A percentile compares a stretch with the other conserved stretches of the same genome.
phyloP scores from a whole-genome alignment of 2,329 filamentous ascomycete genomes.

The Zymoseptoria tritici region DNA sequence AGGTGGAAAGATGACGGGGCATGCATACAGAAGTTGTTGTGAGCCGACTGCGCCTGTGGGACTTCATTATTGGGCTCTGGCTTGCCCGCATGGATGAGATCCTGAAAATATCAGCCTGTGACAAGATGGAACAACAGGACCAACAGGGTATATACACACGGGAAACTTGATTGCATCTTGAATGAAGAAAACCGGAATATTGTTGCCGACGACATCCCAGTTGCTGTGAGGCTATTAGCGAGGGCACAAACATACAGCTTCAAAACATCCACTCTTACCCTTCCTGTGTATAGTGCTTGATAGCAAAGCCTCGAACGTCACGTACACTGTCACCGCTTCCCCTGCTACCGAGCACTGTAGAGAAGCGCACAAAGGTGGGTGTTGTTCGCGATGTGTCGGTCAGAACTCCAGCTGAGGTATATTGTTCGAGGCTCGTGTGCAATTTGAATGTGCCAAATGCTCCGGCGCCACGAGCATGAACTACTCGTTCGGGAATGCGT shows the following conservation, averaged over 20 bases:
- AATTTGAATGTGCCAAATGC: conserved; percentile 63
- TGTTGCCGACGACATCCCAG: conserved; percentile 60
- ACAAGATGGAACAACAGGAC: too few species aligned
- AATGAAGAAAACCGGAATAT: conserved; percentile 70
- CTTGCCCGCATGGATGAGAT: conserved; percentile 57
- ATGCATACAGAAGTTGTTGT: conserved; percentile 47
- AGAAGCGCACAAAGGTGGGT: conserved; percentile 65
- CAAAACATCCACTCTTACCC: too few species aligned
- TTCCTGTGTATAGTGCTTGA: conserved; percentile 71
- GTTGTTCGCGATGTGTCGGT: conserved; percentile 63
- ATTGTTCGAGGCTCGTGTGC: conserved; percentile 54
- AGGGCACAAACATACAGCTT: too few species aligned
- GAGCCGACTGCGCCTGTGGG: conserved; percentile 58
- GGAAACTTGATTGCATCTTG: conserved; percentile 53
- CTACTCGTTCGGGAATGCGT: conserved; percentile 60
- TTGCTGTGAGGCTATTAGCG: too few species aligned
- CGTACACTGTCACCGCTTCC: conserved; percentile 60
- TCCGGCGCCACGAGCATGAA: conserved; percentile 58
- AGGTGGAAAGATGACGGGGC: background rate
- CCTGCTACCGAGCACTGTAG: conserved; percentile 66
- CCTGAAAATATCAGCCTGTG: conserved; percentile 41
- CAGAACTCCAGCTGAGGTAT: conserved; percentile 56
- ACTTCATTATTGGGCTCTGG: conserved; percentile 64
- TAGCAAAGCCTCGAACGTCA: conserved; percentile 50
- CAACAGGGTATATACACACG: background rate